Evolutionary conservation across 2,329 filamentous ascomycete genomes (phyloP), one percentile per base, ranked within the genome.

Genomic region (Paraphoma chrysanthemicola): DNA sequence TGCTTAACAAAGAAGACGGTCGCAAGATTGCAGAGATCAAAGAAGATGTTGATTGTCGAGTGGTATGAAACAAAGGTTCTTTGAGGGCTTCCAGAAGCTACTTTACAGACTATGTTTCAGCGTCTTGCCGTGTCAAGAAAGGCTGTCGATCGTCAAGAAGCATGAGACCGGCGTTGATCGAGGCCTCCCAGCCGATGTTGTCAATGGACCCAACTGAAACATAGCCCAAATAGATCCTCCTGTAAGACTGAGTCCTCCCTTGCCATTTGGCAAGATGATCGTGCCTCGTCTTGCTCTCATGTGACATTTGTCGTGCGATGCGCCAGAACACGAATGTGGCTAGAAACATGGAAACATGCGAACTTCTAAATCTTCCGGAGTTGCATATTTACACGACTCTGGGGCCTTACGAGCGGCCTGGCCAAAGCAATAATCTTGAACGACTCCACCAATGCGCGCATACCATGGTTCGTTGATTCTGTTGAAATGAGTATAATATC

Each of bases 401-500:
- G 33, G 14, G 6, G 14, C 14, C 33, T 14, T 7, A 36, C 33
- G 3, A 36, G 7, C 33, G 33, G 33, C 33, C 33, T 7, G 33
- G 10, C 33, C 33, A 36, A 36, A 36, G 33, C 14, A 8, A 18
- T 51, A 12, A 44, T 17, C 17, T 14, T 45, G 28, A 44, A 42
- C 16, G 61, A 66, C 61, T 62, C 63, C 63, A 61, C 48, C 63
- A 50, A 58, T 62, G 57, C 56, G 54, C 50, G 54, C 50, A 55
- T 30, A 31, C 44, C 48, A 62, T 59, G 53, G 53, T 44, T 64
- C 44, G 38, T 57, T 50, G 51, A 45, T 39, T 17, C 44, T 48
- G 54, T 49, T 44, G 48, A 44, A 29, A 55, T 16, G 56, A 60
- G 59, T 73, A 64, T 69, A n/a, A n/a, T n/a, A n/a, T n/a, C n/a